Conservation (phyloP, 768 basidiomycete genomes). For the Pleurotus djamor region DNA sequence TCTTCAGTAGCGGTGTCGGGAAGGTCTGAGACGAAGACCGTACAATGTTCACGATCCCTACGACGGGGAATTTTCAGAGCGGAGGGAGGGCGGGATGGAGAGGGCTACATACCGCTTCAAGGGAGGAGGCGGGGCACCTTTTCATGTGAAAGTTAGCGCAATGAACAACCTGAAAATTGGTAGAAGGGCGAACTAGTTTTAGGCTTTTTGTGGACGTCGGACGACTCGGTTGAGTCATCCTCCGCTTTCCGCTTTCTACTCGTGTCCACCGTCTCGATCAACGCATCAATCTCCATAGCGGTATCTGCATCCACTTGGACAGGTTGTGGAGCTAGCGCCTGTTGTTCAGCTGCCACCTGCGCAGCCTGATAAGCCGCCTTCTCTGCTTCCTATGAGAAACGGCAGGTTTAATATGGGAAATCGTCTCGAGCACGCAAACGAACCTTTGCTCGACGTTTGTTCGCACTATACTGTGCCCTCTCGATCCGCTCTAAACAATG, state of each 20-base stretch:
- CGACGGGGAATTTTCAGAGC: not conserved
- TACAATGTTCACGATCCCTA: conserved; percentile 95
- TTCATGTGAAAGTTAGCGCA: conserved; percentile 18
- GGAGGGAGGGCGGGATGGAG: conserved; percentile 10
- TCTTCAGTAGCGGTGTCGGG: conserved; percentile 54
- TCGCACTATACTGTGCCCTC: conserved; percentile 61
- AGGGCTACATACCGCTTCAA: conserved; percentile 53
- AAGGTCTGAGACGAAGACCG: conserved; percentile 83
- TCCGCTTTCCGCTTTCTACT: conserved; percentile 67
- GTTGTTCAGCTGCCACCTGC: conserved; percentile 40
- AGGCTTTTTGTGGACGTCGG: conserved; percentile 53
- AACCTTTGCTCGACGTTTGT: conserved; percentile 63
- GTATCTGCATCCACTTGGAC: conserved; percentile 39
- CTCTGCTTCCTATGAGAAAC: conserved; percentile 51
- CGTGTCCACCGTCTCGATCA: conserved; percentile 20
- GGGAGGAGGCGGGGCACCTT: conserved; percentile 20
- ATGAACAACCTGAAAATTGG: not conserved
- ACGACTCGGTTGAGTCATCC: conserved; percentile 32
- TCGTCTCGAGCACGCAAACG: no score
- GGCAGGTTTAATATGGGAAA: no score
- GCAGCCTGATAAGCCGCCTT: conserved; percentile 50
- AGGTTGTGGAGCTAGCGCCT: conserved; percentile 30
- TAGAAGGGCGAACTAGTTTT: conserved; percentile 29
- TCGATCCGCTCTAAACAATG: conserved; percentile 61
- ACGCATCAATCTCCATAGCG: conserved; percentile 26